Conservation (phyloP, 2,329 filamentous ascomycete genomes). For the Epichloe gansuensis region DNA sequence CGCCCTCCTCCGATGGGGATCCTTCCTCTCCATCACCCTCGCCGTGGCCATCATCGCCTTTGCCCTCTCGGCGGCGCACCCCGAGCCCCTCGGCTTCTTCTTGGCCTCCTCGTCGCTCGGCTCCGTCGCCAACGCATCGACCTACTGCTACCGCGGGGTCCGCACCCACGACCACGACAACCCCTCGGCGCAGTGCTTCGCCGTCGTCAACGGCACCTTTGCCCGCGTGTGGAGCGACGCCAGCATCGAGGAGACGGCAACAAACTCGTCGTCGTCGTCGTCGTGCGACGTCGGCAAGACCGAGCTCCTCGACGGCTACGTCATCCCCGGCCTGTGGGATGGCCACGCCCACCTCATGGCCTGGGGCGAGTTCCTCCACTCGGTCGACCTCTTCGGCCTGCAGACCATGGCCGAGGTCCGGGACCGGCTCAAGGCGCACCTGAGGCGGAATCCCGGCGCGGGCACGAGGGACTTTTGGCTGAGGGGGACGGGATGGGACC, state of each 20-base stretch:
- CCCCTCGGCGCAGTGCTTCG: conserved; percentile 41
- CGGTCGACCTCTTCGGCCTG: conserved; percentile 50
- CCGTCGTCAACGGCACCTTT: conserved; percentile 39
- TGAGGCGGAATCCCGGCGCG: conserved; percentile 33
- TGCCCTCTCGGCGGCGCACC: conserved; percentile 19
- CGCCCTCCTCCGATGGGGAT: conserved; percentile 16
- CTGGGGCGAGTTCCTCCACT: conserved; percentile 56
- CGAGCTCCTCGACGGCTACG: conserved; percentile 30
- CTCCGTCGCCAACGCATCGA: conserved; percentile 8
- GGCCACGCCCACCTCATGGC: conserved; percentile 56
- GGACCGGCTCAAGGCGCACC: conserved; percentile 37
- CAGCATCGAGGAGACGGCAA: conserved; percentile 12
- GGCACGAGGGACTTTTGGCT: conserved; percentile 49
- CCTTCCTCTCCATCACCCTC: conserved; percentile 16
- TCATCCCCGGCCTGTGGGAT: conserved; percentile 58
- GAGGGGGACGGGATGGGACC: conserved; percentile 59
- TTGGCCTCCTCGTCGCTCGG: neutral
- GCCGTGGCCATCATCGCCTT: conserved; percentile 19
- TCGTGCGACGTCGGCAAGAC: neutral
- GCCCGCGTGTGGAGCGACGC: conserved; percentile 31
- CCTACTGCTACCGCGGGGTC: conserved; percentile 29
- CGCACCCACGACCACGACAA: conserved; percentile 23
- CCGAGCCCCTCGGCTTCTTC: conserved; percentile 14
- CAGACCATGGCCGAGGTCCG: conserved; percentile 43
- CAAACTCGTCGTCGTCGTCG: neutral